Percentiles rank a stretch among this genome's conserved stretches.
Evolutionary conservation across 2,329 filamentous ascomycete species (phyloP).

Genomic region (Talaromyces sp.): DNA sequence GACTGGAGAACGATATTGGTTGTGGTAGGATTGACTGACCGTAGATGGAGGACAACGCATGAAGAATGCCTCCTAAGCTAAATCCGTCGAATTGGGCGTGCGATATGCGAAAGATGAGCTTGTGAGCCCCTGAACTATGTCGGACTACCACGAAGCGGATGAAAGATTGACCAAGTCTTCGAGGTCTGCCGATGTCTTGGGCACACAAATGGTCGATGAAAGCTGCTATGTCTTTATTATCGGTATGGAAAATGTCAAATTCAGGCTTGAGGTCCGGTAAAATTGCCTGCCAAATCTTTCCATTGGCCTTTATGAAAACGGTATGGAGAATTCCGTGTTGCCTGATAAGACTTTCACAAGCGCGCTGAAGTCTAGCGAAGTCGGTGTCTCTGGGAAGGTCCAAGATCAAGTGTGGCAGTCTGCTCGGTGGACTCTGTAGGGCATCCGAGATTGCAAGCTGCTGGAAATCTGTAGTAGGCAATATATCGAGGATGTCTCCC

Average conservation of each 20-base stretch:
- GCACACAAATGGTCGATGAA: not conserved
- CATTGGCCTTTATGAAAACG: not conserved
- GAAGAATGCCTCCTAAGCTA: not conserved
- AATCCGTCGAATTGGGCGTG: constrained; percentile 10
- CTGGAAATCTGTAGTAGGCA: constrained; percentile 6
- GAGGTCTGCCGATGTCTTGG: not conserved
- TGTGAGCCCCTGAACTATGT: not conserved
- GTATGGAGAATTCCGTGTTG: constrained; percentile 1
- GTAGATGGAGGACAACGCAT: constrained; percentile 2
- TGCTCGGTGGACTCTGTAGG: not conserved
- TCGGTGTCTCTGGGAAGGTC: not conserved
- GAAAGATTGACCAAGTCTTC: constrained; percentile 4
- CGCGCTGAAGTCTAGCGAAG: not conserved
- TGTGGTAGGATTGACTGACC: not conserved
- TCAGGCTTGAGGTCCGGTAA: not conserved
- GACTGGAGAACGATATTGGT: not conserved
- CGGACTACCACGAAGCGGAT: not conserved
- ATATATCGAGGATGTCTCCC: not conserved
- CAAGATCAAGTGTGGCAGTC: constrained; percentile 9
- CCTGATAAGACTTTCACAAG: constrained; percentile 1
- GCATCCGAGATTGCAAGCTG: constrained; percentile 4
- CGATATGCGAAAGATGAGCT: constrained; percentile 1
- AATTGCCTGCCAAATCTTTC: not conserved
- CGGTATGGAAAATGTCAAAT: not conserved
- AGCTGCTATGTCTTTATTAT: not conserved